Evolutionary conservation across 805 yeast species (phyloP).

Genomic region (Ogataea allantospora): DNA sequence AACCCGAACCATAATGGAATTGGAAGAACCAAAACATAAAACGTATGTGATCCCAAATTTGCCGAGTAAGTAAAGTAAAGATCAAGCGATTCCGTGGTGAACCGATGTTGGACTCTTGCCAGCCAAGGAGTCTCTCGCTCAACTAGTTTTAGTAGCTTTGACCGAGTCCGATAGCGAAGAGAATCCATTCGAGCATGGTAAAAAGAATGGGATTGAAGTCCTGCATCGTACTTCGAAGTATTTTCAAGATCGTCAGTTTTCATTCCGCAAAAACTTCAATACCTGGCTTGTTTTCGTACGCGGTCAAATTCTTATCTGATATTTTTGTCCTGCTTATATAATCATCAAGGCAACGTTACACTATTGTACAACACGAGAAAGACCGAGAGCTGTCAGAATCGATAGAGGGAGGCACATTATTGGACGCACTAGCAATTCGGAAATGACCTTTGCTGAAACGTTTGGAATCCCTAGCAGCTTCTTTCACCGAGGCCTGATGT

Average conservation of each 20-base stretch:
- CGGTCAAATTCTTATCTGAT: neutral
- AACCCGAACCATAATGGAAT: conserved; percentile 80
- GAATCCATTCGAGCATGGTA: conserved; percentile 60
- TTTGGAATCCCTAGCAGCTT: conserved; percentile 14
- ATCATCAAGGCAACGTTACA: neutral
- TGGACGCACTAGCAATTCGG: conserved; percentile 22
- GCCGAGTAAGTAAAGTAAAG: conserved; percentile 84
- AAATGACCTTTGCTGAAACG: conserved; percentile 25
- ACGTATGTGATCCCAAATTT: conserved; percentile 87
- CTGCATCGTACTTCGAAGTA: conserved; percentile 56
- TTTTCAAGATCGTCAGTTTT: conserved; percentile 13
- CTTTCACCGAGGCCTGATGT: conserved; percentile 13
- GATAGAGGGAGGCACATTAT: conserved; percentile 8
- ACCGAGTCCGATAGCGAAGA: conserved; percentile 53
- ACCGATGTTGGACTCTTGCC: conserved; percentile 50
- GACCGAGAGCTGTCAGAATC: conserved; percentile 5
- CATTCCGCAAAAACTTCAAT: conserved; percentile 1
- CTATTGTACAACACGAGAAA: conserved; percentile 14
- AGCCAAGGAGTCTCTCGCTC: conserved; percentile 63
- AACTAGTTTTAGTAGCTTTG: conserved; percentile 51
- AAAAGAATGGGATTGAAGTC: conserved; percentile 64
- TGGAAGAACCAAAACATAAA: conserved; percentile 87
- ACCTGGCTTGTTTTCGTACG: neutral
- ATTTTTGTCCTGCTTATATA: neutral
- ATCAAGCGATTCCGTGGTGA: conserved; percentile 56